A percentile compares a stretch with the other conserved stretches of the same genome.
Evolutionary conservation across 192 early-diverging fungal species (phyloP).

Genomic region (Coemansia guatemalensis): DNA sequence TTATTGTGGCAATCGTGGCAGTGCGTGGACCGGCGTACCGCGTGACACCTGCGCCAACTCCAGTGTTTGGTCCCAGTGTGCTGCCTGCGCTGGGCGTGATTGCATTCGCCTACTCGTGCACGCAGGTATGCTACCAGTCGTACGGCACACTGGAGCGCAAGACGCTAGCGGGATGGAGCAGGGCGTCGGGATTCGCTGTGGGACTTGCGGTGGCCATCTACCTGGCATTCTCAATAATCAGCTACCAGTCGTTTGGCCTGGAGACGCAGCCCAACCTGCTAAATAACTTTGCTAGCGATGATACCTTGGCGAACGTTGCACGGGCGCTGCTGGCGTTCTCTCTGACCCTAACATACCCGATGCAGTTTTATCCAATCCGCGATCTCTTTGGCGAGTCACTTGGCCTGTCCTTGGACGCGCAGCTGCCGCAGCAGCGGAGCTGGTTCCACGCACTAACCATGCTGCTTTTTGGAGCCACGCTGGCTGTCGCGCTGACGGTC

Average conservation of each 20-base stretch:
- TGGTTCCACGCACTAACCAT: conserved; percentile 24
- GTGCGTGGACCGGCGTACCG: conserved; percentile 56
- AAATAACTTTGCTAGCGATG: conserved; percentile 62
- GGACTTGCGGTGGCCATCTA: conserved; percentile 55
- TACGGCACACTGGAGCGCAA: conserved; percentile 56
- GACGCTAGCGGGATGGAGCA: conserved; percentile 51
- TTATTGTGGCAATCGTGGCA: conserved; percentile 62
- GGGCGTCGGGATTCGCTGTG: conserved; percentile 54
- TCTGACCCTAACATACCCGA: conserved; percentile 60
- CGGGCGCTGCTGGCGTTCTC: conserved; percentile 61
- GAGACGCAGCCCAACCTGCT: conserved; percentile 64
- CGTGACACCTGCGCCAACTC: conserved; percentile 51
- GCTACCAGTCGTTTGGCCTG: conserved; percentile 62
- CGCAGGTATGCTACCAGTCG: conserved; percentile 62
- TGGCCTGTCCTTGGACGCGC: conserved; percentile 17
- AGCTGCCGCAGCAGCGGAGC: not conserved
- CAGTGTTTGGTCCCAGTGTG: conserved; percentile 58
- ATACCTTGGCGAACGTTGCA: conserved; percentile 60
- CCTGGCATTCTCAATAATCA: conserved; percentile 60
- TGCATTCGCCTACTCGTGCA: conserved; percentile 65
- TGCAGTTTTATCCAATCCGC: conserved; percentile 55
- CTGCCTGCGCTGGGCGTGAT: conserved; percentile 65
- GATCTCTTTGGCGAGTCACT: conserved; percentile 24
- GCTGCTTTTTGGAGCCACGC: conserved; percentile 31
- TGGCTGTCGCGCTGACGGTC: conserved; percentile 30